Base-by-base conservation (phyloP, 495 filamentous ascomycete genomes). In the Alectoria sarmentosa region DNA sequence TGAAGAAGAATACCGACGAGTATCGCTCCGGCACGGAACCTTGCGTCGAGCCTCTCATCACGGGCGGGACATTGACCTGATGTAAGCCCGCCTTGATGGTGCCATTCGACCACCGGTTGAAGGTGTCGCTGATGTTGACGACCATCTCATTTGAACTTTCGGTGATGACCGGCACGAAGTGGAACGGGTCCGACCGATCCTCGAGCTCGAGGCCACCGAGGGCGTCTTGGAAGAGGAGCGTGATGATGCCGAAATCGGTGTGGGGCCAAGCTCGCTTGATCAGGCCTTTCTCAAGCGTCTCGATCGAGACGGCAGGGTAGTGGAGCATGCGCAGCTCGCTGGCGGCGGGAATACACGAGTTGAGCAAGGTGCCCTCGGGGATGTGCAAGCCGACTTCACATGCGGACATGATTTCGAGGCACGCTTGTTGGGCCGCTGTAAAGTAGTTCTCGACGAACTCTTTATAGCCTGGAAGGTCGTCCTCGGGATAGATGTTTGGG, bases 171-270 rank as follows among this genome's bases (percentile, higher is more conserved):
- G 74, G 67, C n/a, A 76, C 62, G 63, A 84, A 86, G 3, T 60
- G 69, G 0, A 76, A 78, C 8, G 65, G 41, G 5, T 55, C 28
- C 13, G 64, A 55, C 23, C 76, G 72, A 34, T 79, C 73, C 62
- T 81, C 73, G 3, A 81, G 68, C 63, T 83, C 75, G 0, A 83
- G 62, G 0, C 81, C 81, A 9, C 80, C 76, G 0, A 73, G 70
- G 0, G 58, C 65, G 60, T 83, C 80, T 59, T 83, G 80, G 68
- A 82, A 80, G 0, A 83, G 71, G 63, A 83, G 71, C 0, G 80
- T 83, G 65, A 82, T 70, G 0, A 75, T 76, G 1, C 77, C 78
- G 36, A 80, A 76, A 55, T 83, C 81, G 0, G 75, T 76, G 63
- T 83, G 80, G 21, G 76, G 73, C 37, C 73, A 71, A 39, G 76